Conservation (phyloP, 495 filamentous ascomycete genomes). For the Entonaema liquescens region DNA sequence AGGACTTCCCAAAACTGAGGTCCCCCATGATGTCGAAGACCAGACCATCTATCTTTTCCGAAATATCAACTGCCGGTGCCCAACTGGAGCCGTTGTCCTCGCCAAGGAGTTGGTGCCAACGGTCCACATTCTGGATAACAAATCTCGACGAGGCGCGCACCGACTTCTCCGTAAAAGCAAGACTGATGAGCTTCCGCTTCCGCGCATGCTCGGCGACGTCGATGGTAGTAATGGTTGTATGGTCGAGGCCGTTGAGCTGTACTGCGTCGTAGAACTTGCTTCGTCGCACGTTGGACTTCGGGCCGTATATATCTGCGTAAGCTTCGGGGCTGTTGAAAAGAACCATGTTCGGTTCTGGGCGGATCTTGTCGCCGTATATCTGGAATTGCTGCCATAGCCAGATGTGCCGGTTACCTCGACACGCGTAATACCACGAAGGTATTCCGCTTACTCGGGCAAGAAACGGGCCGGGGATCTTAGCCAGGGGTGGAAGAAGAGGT, state of each 20-base stretch:
- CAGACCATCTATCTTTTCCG: slow-evolving; percentile 34
- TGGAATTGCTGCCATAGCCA: slow-evolving; percentile 41
- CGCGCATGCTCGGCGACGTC: slow-evolving; percentile 42
- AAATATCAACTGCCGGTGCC: slow-evolving; percentile 37
- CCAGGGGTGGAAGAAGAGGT: slow-evolving; percentile 41
- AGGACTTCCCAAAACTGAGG: slow-evolving; percentile 62
- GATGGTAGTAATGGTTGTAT: slow-evolving; percentile 33
- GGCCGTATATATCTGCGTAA: slow-evolving; percentile 42
- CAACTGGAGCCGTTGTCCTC: slow-evolving; percentile 27
- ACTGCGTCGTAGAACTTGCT: slow-evolving; percentile 40
- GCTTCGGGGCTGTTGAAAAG: slow-evolving; percentile 42
- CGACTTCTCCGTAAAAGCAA: slow-evolving; percentile 39
- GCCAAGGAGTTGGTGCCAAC: slow-evolving; percentile 43
- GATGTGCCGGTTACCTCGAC: slow-evolving; percentile 33
- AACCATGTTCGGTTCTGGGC: slow-evolving; percentile 41
- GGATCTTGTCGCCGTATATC: slow-evolving; percentile 44
- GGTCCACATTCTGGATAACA: slow-evolving; percentile 43
- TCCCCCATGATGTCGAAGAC: slow-evolving; percentile 54
- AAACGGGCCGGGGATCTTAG: slow-evolving; percentile 35
- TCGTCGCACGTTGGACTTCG: slow-evolving; percentile 43
- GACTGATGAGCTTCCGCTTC: slow-evolving; percentile 43
- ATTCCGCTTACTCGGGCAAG: slow-evolving; percentile 18
- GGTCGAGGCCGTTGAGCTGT: slow-evolving; percentile 20
- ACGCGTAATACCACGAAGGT: slow-evolving; percentile 39
- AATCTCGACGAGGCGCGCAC: slow-evolving; percentile 34